phyloP scores from a whole-genome alignment of 148 eudicot genomes.

The Fallopia convolvulus region DNA sequence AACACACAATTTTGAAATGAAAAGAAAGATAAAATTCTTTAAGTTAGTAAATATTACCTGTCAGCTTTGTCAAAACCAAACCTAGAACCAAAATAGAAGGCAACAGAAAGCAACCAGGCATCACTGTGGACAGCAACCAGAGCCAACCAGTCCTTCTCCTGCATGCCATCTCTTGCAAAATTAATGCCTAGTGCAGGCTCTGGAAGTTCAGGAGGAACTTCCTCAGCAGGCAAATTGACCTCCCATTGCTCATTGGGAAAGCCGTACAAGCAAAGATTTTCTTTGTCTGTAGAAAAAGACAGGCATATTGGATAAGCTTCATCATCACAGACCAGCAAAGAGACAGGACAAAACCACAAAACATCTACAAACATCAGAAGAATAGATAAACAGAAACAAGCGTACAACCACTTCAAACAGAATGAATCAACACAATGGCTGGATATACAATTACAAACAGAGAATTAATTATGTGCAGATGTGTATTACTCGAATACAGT shows the following conservation, averaged over 20 bases:
- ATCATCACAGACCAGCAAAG: neutral
- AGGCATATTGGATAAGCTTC: neutral
- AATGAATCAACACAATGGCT: neutral
- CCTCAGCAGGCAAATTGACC: slow-evolving; percentile 70
- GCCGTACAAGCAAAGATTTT: slow-evolving; percentile 69
- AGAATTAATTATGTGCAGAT: neutral
- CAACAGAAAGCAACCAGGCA: slow-evolving; percentile 68
- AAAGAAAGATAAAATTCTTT: no score
- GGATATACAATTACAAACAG: neutral
- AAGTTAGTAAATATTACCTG: slow-evolving; percentile 29
- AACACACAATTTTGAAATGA: neutral
- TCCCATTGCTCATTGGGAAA: slow-evolving; percentile 72
- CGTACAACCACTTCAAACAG: neutral
- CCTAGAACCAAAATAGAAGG: slow-evolving; percentile 68
- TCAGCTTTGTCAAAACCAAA: slow-evolving; percentile 63
- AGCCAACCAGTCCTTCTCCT: slow-evolving; percentile 60
- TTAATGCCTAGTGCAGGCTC: slow-evolving; percentile 80
- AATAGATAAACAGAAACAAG: neutral
- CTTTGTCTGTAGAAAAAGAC: slow-evolving; percentile 39
- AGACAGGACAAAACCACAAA: neutral
- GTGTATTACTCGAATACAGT: neutral
- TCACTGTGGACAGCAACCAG: slow-evolving; percentile 75
- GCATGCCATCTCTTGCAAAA: slow-evolving; percentile 77
- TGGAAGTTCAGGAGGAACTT: slow-evolving; percentile 74
- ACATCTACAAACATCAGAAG: neutral